These are phyloP conservation scores for Pythium biforme DNA, from an alignment of 352 stramenopile species.

Conservation along the genomic window DNA sequence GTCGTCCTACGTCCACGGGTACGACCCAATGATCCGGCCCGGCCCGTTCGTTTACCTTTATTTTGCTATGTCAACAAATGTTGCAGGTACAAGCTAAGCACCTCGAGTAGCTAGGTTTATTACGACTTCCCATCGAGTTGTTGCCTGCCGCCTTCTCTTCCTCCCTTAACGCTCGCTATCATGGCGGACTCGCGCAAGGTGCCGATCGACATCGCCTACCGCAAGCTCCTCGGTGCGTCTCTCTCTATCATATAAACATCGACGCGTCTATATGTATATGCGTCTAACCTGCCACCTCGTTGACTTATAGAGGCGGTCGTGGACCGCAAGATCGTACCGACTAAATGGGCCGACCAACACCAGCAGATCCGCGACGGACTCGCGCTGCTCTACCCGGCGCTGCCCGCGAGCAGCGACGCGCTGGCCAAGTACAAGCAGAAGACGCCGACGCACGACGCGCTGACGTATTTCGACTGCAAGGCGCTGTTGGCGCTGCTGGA, in stretches of 20 bases:
- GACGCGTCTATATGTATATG: slow-evolving; percentile 30
- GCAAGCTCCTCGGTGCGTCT: slow-evolving; percentile 65
- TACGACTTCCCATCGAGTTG: not conserved
- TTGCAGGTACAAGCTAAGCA: not conserved
- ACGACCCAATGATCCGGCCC: not conserved
- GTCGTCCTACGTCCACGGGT: not conserved
- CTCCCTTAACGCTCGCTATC: not conserved
- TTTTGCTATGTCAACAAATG: not conserved
- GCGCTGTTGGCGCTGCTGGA: slow-evolving; percentile 55
- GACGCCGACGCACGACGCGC: slow-evolving; percentile 49
- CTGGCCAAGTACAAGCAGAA: slow-evolving; percentile 47
- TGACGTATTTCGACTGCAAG: slow-evolving; percentile 83
- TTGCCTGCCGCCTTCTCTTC: not conserved
- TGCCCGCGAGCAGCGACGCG: slow-evolving; percentile 46
- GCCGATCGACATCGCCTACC: slow-evolving; percentile 81
- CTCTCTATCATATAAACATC: slow-evolving; percentile 25
- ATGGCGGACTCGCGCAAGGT: slow-evolving; percentile 64
- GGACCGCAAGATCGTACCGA: slow-evolving; percentile 65
- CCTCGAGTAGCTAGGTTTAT: slow-evolving; percentile 7
- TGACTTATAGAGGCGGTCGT: slow-evolving; percentile 54
- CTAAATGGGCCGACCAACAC: slow-evolving; percentile 71
- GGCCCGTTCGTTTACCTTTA: not conserved
- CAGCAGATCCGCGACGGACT: slow-evolving; percentile 61
- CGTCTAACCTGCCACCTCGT: not conserved
- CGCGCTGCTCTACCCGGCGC: slow-evolving; percentile 44